Conservation (phyloP, 192 early-diverging fungal species). For the Dissophora globulifera region DNA sequence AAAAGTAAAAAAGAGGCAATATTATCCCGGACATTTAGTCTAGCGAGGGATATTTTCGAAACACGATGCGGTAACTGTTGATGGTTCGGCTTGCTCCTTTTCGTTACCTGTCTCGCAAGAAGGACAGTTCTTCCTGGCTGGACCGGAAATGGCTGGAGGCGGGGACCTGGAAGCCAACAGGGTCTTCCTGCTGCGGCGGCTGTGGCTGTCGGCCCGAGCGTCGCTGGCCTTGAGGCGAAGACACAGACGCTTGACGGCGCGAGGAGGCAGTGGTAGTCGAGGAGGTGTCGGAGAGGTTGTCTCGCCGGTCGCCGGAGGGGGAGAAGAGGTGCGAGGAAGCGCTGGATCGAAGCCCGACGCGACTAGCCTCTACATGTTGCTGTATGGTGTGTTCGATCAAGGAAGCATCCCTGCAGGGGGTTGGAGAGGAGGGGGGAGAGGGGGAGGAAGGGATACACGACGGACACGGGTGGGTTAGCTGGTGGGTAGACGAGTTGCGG, state of each 20-base stretch:
- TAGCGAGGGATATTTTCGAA: not conserved
- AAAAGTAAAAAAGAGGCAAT: no score
- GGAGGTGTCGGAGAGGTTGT: constrained; percentile 17
- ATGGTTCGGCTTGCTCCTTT: no score
- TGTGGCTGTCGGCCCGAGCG: constrained; percentile 26
- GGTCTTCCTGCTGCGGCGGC: constrained; percentile 21
- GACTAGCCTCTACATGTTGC: constrained; percentile 51
- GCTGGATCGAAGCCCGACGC: constrained; percentile 42
- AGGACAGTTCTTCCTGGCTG: constrained; percentile 39
- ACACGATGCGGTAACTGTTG: no score
- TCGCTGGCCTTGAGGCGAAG: constrained; percentile 18
- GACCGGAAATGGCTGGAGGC: constrained; percentile 41
- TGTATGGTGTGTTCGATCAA: constrained; percentile 47
- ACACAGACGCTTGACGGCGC: constrained; percentile 21
- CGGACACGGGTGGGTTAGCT: not conserved
- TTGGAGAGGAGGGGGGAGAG: not conserved
- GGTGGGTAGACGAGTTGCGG: no score
- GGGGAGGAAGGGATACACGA: not conserved
- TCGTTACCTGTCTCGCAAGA: constrained; percentile 41
- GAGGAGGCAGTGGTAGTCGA: constrained; percentile 1
- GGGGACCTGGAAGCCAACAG: constrained; percentile 19
- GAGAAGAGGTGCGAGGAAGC: constrained; percentile 31
- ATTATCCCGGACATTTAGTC: not conserved
- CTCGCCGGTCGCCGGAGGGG: constrained; percentile 24
- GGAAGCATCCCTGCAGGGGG: constrained; percentile 37